Evolutionary conservation across 768 basidiomycete genomes (phyloP), one percentile per base, ranked within the genome.

Genomic region (Phylloporus sp.): DNA sequence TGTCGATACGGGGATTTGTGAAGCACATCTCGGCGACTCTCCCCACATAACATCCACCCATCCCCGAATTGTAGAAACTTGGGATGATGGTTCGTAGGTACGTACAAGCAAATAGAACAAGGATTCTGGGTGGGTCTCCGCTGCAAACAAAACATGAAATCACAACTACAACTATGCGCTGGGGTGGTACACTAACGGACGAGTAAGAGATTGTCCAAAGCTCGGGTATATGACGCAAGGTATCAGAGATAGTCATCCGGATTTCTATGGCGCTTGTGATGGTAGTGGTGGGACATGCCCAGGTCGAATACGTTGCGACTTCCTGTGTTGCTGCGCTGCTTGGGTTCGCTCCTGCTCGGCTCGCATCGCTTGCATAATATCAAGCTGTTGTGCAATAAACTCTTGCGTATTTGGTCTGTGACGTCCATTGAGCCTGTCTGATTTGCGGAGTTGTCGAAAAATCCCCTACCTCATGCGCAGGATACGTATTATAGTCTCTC

Each of bases 401-500:
- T 95, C 93, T 16, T 81, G 78, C 4, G 91, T 93, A 40, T 82
- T 79, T 11, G 88, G 78, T 61, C 92, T 92, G 66, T 20, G 23
- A 16, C 27, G 18, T 38, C 13, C 35, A 23, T 40, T 60, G 29
- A 57, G 53, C 41, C 36, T 15, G 45, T 36, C 36, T 34, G 29
- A 39, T 28, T 16, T n/a, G 13, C 22, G 23, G 4, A 40, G n/a
- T 16, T 16, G 10, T 9, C 1, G 4, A 45, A 35, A 43, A 5
- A 48, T n/a, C 6, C 22, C 79, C 46, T 64, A 92, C 95, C 94
- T 80, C 95, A 98, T 98, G 28, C 97, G 81, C 36, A 99, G 75
- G 57, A 99, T 95, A 51, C 93, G 78, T 76, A 99, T 82, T 52
- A 98, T 97, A 32, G 88, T 92, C 72, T 98, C 93, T 46, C 89